Base-by-base conservation (phyloP, 768 basidiomycete species). In the Boletus rubroflammeus region DNA sequence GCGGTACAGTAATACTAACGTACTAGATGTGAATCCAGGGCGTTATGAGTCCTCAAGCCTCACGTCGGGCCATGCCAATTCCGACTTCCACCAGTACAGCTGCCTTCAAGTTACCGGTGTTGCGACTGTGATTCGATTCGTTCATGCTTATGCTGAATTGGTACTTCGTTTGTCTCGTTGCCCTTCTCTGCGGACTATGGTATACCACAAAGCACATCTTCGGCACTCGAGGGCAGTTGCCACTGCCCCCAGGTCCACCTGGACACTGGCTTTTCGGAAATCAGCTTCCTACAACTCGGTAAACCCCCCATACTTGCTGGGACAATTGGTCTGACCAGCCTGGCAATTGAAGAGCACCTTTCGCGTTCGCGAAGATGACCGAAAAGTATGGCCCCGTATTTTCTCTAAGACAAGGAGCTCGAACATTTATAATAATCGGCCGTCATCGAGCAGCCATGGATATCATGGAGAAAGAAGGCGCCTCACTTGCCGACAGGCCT, bases 301-400 rank as follows among this genome's bases (percentile, higher is more conserved):
- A 29, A 48, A 23, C 26, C 10, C 19, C 17, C 8, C 6, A 29
- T 5, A 26, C 6, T 3, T 25, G 4, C 23, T 25, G 23, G 8
- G 0, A 3, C n/a, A 2, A 19, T 13, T 7, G 6, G 2, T 38
- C 47, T 59, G n/a, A 55, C 41, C 17, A 21, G 4, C n/a, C n/a
- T n/a, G n/a, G 13, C 1, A 17, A 23, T 48, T 11, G 6, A 28
- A 65, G 66, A 9, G 31, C 53, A 14, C 54, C 62, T 10, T 62
- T 66, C 23, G 56, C 29, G 26, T 83, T 82, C 45, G 79, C 84
- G 32, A 74, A 79, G 61, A 80, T 82, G 78, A 81, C 79, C 3
- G 73, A 83, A 60, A 61, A 76, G 55, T 85, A 85, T 59, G 84
- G 85, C 0, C 83, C 84, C 0, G 74, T 86, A 0, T 82, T 84